A percentile compares a stretch with the other conserved stretches of the same genome.
Conservation (phyloP, 768 basidiomycete species). For the Lentinula detonsa region DNA sequence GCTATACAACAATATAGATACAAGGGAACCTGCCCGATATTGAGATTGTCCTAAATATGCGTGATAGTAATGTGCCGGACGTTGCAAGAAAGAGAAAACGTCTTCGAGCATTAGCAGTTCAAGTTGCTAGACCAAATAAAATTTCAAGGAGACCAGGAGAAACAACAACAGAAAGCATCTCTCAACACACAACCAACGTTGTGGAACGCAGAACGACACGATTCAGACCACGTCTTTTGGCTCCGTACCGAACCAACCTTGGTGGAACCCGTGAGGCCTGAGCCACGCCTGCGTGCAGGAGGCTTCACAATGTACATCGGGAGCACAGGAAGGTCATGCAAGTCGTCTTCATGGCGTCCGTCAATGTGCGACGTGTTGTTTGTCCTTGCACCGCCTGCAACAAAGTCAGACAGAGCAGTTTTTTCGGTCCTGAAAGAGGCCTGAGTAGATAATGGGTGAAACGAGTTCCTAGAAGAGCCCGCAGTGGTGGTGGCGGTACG, state of each 20-base stretch:
- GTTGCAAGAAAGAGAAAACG: too few species aligned
- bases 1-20: not conserved
- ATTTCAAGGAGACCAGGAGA: not conserved
- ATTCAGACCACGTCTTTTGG: not conserved
- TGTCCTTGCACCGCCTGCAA: not conserved
- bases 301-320: constrained; percentile 8
- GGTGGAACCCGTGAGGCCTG: not conserved
- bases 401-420: not conserved
- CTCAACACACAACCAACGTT: not conserved
- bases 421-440: constrained; percentile 3
- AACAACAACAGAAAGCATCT: not conserved
- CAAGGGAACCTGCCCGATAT: not conserved
- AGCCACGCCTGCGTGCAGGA: constrained; percentile 1
- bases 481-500: not conserved
- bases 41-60: not conserved
- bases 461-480: constrained; percentile 1
- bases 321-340: constrained; percentile 19
- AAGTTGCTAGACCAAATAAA: not conserved
- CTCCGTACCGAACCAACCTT: not conserved
- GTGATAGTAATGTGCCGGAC: not conserved
- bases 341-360: constrained; percentile 7
- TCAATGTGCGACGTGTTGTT: not conserved
- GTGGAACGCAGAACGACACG: not conserved
- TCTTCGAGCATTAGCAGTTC: too few species aligned
- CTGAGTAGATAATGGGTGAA: constrained; percentile 3